Percentiles rank a stretch among this genome's conserved stretches.
Conservation (phyloP, 2,329 filamentous ascomycete genomes). For the Cercospora brassicicola region DNA sequence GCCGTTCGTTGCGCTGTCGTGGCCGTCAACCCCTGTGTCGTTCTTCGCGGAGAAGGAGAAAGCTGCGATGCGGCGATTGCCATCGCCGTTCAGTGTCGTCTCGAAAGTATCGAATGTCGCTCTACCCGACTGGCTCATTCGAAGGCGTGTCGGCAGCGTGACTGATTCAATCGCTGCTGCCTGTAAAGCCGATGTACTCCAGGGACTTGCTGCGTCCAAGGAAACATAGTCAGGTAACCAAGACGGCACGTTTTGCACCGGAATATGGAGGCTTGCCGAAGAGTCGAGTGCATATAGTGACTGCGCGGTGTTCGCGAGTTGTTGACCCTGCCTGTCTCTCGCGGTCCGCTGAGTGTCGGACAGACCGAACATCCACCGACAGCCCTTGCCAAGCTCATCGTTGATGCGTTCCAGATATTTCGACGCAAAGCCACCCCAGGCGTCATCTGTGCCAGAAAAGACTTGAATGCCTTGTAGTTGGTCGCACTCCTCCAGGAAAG, state of each 20-base stretch:
- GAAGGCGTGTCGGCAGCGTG: conserved; percentile 72
- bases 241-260: conserved; percentile 64
- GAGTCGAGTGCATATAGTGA: conserved; percentile 67
- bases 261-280: conserved; percentile 75
- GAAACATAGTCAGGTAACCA: conserved; percentile 58
- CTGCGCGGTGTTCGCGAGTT: conserved; percentile 71
- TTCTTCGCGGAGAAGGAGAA: conserved; percentile 65
- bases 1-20: conserved; percentile 34
- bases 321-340: conserved; percentile 63
- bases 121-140: conserved; percentile 46
- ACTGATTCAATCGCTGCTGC: conserved; percentile 75
- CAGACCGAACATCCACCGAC: conserved; percentile 83
- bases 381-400: conserved; percentile 87
- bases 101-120: conserved; percentile 63
- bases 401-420: conserved; percentile 63
- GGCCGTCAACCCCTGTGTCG: conserved; percentile 36
- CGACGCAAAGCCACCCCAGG: conserved; percentile 52
- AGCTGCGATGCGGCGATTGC: conserved; percentile 76
- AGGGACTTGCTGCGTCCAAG: conserved; percentile 65
- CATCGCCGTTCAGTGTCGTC: conserved; percentile 68
- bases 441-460: conserved; percentile 55
- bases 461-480: conserved; percentile 82
- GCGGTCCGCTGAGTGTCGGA: conserved; percentile 56
- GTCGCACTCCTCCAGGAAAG: conserved; percentile 90
- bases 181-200: conserved; percentile 78